phyloP scores from a whole-genome alignment of 495 filamentous ascomycete genomes.

The Cercophora sp. region DNA sequence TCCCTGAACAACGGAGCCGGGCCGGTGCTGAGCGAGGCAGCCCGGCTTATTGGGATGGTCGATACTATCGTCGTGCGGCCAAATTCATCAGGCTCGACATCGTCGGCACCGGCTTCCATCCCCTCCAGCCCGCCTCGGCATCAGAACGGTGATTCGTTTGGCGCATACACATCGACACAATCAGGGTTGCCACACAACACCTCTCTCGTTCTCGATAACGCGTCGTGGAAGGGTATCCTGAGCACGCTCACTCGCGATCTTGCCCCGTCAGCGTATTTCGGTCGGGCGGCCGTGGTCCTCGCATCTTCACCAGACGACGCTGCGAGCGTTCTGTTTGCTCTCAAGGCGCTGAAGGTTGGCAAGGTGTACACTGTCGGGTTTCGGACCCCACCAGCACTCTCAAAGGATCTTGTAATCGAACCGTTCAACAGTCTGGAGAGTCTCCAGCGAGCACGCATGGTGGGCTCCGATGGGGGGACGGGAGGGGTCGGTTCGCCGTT shows the following conservation, averaged over 20 bases:
- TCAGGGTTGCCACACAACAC: conserved; percentile 35
- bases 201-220: conserved; percentile 68
- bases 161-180: conserved; percentile 11
- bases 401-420: conserved; percentile 54
- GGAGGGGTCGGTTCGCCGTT: conserved; percentile 58
- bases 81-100: conserved; percentile 26
- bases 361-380: conserved; percentile 84
- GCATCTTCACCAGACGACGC: conserved; percentile 66
- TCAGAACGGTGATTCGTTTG: conserved; percentile 24
- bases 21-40: conserved; percentile 64
- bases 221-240: conserved; percentile 78
- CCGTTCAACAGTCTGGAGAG: conserved; percentile 77
- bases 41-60: conserved; percentile 68
- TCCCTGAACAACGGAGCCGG: conserved; percentile 51
- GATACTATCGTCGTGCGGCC: conserved; percentile 70
- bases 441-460: conserved; percentile 58
- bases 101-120: conserved; percentile 34
- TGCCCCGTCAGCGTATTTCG: conserved; percentile 73
- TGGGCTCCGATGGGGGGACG: conserved; percentile 28
- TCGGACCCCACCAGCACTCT: conserved; percentile 60
- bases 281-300: conserved; percentile 68
- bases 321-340: conserved; percentile 68
- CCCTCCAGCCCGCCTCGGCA: conserved; percentile 38
- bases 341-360: conserved; percentile 68
- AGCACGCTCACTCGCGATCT: conserved; percentile 75